Conservation (phyloP, 2,329 filamentous ascomycete species). For the Trichoderma citrinoviride region DNA sequence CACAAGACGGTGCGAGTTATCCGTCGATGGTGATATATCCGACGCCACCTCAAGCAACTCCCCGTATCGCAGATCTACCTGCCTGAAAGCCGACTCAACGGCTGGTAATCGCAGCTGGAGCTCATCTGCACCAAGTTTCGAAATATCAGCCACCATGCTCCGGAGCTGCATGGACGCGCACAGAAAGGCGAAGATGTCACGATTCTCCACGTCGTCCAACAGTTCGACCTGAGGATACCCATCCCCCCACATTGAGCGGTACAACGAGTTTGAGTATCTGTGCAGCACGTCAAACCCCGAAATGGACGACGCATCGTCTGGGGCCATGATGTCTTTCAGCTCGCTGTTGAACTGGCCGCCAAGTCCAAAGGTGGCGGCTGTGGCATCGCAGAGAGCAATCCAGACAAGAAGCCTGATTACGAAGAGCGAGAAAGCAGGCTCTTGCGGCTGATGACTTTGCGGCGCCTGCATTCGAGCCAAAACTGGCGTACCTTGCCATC, state of each 20-base stretch:
- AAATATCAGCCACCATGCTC: slow-evolving; percentile 34
- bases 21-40: slow-evolving; percentile 28
- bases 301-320: slow-evolving; percentile 18
- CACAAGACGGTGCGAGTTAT: slow-evolving; percentile 32
- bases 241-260: slow-evolving; percentile 35
- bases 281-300: slow-evolving; percentile 32
- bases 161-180: slow-evolving; percentile 34
- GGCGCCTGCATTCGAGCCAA: neutral
- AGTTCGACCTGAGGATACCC: slow-evolving; percentile 36
- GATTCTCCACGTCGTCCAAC: slow-evolving; percentile 38
- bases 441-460: slow-evolving; percentile 6
- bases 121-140: slow-evolving; percentile 26
- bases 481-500: slow-evolving; percentile 16
- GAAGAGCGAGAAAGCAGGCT: slow-evolving; percentile 31
- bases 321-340: slow-evolving; percentile 24
- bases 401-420: slow-evolving; percentile 36
- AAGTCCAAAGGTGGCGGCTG: slow-evolving; percentile 33
- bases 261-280: slow-evolving; percentile 35
- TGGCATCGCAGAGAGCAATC: slow-evolving; percentile 34
- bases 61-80: slow-evolving; percentile 26
- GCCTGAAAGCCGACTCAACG: slow-evolving; percentile 27
- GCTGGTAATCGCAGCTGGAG: slow-evolving; percentile 25
- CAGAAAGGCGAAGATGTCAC: slow-evolving; percentile 34
- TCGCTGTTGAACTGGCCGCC: slow-evolving; percentile 35
- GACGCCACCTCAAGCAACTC: slow-evolving; percentile 31